Evolutionary conservation across 345 rosid species (phyloP).

Genomic region (Isatis tinctoria): DNA sequence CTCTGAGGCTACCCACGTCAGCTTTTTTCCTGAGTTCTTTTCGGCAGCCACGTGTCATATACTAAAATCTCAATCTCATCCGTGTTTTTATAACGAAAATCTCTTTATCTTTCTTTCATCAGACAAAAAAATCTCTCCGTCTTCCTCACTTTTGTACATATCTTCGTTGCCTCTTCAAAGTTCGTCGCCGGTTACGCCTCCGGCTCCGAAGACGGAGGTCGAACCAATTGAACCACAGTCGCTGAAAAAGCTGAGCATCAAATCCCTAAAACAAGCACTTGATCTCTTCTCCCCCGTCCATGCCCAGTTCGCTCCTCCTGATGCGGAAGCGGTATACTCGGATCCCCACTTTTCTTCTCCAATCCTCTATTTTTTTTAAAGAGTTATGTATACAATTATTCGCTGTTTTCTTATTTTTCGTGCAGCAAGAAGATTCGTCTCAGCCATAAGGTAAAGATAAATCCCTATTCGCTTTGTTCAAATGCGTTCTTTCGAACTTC

Average conservation of each 20-base stretch:
- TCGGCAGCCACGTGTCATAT: too few relatives aligned
- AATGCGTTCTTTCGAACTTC: too few relatives aligned
- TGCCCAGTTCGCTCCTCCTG: constrained; percentile 69
- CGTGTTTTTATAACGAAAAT: too few relatives aligned
- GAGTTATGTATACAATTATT: neutral
- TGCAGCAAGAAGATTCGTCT: constrained; percentile 82
- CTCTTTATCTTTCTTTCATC: too few relatives aligned
- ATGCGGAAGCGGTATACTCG: constrained; percentile 60
- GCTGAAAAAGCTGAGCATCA: constrained; percentile 78
- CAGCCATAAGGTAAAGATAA: constrained; percentile 70
- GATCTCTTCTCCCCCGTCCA: constrained; percentile 86
- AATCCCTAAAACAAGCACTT: constrained; percentile 78
- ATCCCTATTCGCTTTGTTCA: neutral
- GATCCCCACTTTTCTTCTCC: neutral
- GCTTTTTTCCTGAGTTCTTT: too few relatives aligned
- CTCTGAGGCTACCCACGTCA: too few relatives aligned
- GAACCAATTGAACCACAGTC: constrained; percentile 96
- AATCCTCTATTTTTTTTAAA: neutral
- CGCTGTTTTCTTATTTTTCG: neutral
- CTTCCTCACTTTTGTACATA: too few relatives aligned
- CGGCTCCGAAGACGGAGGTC: constrained; percentile 53
- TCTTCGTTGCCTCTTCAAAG: too few relatives aligned
- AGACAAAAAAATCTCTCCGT: too few relatives aligned
- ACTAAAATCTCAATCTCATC: too few relatives aligned
- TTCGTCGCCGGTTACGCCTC: too few relatives aligned